A percentile compares a stretch with the other conserved stretches of the same genome.
Conservation (phyloP, 2,329 filamentous ascomycete genomes). For the Rhytidhysteron rufulum region DNA sequence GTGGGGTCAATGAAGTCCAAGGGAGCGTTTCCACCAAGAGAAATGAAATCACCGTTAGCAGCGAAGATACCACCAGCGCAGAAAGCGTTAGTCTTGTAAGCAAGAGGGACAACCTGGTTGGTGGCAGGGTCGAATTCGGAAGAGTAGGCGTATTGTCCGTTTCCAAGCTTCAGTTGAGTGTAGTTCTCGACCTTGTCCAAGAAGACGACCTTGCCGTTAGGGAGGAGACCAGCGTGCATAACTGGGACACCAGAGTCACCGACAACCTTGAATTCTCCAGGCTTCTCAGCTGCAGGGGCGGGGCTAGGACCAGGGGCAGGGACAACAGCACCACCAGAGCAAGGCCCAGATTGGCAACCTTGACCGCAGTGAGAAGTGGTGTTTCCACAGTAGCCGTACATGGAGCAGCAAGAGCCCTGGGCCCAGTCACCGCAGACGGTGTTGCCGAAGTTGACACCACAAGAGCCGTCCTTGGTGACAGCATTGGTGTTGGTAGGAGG, state of each 20-base stretch:
- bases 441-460: constrained; percentile 47
- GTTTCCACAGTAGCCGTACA: constrained; percentile 55
- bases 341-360: constrained; percentile 54
- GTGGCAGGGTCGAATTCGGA: constrained; percentile 55
- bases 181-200: constrained; percentile 63
- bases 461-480: constrained; percentile 51
- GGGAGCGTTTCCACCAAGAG: constrained; percentile 57
- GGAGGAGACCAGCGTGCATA: constrained; percentile 60
- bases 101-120: constrained; percentile 44
- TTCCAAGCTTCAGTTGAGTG: constrained; percentile 51
- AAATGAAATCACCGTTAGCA: constrained; percentile 53
- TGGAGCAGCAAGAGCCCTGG: constrained; percentile 52
- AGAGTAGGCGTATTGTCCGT: constrained; percentile 57
- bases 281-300: constrained; percentile 43
- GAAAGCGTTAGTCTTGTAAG: constrained; percentile 58
- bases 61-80: constrained; percentile 59
- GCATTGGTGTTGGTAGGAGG: constrained; percentile 17
- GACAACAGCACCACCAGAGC: constrained; percentile 37
- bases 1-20: constrained; percentile 54
- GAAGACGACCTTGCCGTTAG: constrained; percentile 57
- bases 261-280: constrained; percentile 47
- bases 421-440: constrained; percentile 52
- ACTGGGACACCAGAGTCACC: constrained; percentile 59
- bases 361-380: constrained; percentile 51
- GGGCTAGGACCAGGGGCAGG: constrained; percentile 42